These are phyloP conservation scores for Sanghuangporus baumii DNA, from an alignment of 1,284 basidiomycete genomes.

Conservation along the genomic window DNA sequence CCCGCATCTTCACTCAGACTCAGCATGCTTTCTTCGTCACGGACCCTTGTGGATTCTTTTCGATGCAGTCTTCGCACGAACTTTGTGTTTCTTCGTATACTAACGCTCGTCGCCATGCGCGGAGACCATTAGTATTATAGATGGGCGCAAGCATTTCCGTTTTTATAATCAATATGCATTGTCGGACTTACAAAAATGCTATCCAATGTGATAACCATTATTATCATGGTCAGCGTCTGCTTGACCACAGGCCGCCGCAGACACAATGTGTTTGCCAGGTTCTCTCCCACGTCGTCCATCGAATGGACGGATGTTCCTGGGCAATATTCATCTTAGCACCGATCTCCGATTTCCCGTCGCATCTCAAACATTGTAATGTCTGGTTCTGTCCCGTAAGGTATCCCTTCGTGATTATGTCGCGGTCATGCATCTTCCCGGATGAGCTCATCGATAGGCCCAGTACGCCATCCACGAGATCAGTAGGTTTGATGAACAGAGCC, in stretches of 20 bases:
- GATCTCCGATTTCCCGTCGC: conserved; percentile 51
- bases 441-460: conserved; percentile 23
- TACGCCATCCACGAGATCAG: conserved; percentile 59
- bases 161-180: not conserved
- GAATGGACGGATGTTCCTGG: conserved; percentile 32
- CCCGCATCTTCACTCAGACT: not conserved
- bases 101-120: not conserved
- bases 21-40: not conserved
- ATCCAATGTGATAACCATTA: not conserved
- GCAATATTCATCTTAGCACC: conserved; percentile 26
- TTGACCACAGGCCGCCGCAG: not conserved
- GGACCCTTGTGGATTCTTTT: not conserved
- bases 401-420: conserved; percentile 60
- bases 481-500: conserved; percentile 62
- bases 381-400: conserved; percentile 34
- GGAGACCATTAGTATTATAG: too few relatives aligned
- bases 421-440: conserved; percentile 36
- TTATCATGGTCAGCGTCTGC: not conserved
- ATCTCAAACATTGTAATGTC: conserved; percentile 49
- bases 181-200: not conserved
- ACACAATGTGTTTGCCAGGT: conserved; percentile 35
- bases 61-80: not conserved
- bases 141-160: not conserved
- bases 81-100: not conserved
- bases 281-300: conserved; percentile 60